Evolutionary conservation across 176 grass and related monocot species (phyloP).

Genomic region (Carex littledalei): DNA sequence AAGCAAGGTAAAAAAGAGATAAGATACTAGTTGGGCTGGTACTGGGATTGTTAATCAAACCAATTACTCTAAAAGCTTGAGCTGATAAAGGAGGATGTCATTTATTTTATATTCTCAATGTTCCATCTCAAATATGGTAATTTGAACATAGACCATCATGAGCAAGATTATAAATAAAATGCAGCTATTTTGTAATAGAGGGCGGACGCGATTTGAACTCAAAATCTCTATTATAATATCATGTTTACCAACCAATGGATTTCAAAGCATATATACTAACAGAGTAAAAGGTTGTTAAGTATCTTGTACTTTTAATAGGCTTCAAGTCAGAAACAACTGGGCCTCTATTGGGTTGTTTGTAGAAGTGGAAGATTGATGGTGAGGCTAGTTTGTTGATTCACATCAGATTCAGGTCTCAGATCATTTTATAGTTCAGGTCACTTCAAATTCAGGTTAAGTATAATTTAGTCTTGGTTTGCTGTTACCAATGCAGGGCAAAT

Average conservation of each 20-base stretch:
- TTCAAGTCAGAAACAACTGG: neutral
- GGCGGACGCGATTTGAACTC: neutral
- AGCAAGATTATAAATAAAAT: neutral
- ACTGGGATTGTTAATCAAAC: neutral
- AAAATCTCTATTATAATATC: neutral
- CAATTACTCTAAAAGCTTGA: neutral
- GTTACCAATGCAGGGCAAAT: neutral
- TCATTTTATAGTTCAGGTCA: neutral
- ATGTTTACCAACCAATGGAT: neutral
- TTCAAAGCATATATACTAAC: neutral
- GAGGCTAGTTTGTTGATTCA: neutral
- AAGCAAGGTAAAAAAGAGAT: conserved; percentile 23
- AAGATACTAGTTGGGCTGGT: neutral
- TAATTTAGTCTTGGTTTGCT: neutral
- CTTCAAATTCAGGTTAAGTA: neutral
- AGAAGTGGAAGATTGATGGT: neutral
- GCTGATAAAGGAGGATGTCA: neutral
- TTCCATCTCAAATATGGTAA: neutral
- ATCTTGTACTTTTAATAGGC: neutral
- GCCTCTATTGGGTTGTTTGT: neutral
- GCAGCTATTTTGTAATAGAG: conserved; percentile 5
- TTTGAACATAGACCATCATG: no score
- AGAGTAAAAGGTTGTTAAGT: neutral
- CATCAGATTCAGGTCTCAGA: neutral
- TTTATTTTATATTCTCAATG: neutral